A percentile compares a stretch with the other conserved stretches of the same genome.
These are phyloP conservation scores for Penicillium egyptiacum DNA, from an alignment of 495 filamentous ascomycete species.

Conservation along the genomic window DNA sequence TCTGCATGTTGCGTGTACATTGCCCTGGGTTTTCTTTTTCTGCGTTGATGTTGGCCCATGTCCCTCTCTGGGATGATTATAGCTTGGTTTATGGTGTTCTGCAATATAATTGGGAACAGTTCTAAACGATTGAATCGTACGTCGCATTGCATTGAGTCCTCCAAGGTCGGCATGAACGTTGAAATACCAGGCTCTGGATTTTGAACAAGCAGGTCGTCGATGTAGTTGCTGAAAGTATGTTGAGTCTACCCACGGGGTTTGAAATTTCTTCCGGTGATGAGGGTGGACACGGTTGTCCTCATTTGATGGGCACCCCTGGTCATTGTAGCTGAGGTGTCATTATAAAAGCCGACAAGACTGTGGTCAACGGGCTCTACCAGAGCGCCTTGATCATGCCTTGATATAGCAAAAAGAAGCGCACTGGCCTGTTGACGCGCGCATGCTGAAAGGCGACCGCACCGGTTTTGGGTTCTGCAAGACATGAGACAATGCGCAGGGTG, in stretches of 20 bases:
- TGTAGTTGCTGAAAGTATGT: neutral
- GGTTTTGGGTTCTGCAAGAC: neutral
- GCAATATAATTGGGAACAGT: conserved; percentile 6
- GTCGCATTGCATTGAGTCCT: neutral
- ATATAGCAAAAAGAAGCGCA: neutral
- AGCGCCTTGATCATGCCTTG: neutral
- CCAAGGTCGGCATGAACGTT: too few species aligned
- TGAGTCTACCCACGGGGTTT: neutral
- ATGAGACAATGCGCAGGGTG: neutral
- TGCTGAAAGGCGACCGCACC: neutral
- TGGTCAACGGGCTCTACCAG: neutral
- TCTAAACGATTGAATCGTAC: neutral
- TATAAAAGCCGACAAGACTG: neutral
- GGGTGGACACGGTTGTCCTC: neutral
- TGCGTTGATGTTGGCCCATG: conserved; percentile 17
- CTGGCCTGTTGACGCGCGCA: neutral
- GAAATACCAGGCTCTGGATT: neutral
- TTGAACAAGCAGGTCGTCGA: neutral
- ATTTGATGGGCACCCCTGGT: neutral
- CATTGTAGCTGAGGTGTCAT: neutral
- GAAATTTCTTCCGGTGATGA: neutral
- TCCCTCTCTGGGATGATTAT: conserved; percentile 16
- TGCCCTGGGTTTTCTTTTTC: conserved; percentile 14
- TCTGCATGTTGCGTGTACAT: conserved; percentile 31
- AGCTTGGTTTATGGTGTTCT: conserved; percentile 12